Conservation (phyloP, 2,329 filamentous ascomycete species). For the Septoria petroselini region DNA sequence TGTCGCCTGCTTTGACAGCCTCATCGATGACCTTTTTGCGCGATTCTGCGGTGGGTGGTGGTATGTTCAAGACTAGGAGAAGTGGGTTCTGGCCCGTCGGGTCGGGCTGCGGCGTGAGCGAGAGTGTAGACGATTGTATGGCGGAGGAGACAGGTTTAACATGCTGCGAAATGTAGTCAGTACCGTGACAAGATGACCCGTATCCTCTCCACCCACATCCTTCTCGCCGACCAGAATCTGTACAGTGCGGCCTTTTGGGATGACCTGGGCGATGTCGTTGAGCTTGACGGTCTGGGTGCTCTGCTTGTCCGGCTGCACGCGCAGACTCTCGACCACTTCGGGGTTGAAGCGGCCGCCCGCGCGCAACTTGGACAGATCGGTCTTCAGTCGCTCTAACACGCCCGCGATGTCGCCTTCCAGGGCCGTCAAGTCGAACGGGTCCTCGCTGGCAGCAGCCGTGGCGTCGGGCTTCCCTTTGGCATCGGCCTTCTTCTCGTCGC, state of each 20-base stretch:
- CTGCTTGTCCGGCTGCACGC: slow-evolving; percentile 56
- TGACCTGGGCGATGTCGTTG: slow-evolving; percentile 63
- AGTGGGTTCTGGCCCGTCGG: slow-evolving; percentile 49
- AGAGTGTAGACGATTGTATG: slow-evolving; percentile 53
- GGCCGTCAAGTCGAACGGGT: slow-evolving; percentile 60
- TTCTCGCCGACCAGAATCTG: slow-evolving; percentile 64
- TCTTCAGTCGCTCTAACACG: slow-evolving; percentile 56
- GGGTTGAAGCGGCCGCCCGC: slow-evolving; percentile 62
- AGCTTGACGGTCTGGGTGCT: slow-evolving; percentile 53
- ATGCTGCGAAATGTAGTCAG: slow-evolving; percentile 42
- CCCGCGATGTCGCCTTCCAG: slow-evolving; percentile 57
- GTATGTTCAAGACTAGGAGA: slow-evolving; percentile 55
- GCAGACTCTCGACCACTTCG: slow-evolving; percentile 58
- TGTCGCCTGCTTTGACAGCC: slow-evolving; percentile 44
- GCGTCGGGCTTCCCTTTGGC: slow-evolving; percentile 35
- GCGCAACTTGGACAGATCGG: slow-evolving; percentile 60
- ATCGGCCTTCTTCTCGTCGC: slow-evolving; percentile 36
- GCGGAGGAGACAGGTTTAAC: slow-evolving; percentile 54
- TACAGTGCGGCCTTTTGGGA: slow-evolving; percentile 61
- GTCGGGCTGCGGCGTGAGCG: slow-evolving; percentile 50
- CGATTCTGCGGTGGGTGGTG: slow-evolving; percentile 57
- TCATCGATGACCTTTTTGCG: slow-evolving; percentile 33
- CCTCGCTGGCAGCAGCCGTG: slow-evolving; percentile 40
- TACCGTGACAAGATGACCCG: background rate
- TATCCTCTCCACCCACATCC: slow-evolving; percentile 49